Base-by-base conservation (phyloP, 768 basidiomycete genomes). In the Russula sp. region DNA sequence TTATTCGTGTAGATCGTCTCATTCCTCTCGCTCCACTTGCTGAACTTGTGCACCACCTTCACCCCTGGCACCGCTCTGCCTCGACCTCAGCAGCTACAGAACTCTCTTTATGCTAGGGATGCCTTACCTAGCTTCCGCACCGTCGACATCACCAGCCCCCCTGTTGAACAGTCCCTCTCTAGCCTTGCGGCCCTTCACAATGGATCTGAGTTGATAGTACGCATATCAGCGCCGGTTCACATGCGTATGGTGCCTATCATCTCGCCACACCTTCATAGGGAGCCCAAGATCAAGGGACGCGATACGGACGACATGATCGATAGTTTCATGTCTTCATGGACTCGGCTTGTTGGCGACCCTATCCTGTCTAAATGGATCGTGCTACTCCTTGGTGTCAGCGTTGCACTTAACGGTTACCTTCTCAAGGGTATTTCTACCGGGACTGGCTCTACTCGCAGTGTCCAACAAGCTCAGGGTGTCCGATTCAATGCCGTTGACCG, bases 341-440 rank as follows among this genome's bases (percentile, higher is more conserved):
- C 92, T 9, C 76, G 78, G 14, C 85, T 98, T 66, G 93, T 98
- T 54, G 93, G 93, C 41, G 96, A 99, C 70, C 96, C 96, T 1
- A 83, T 98, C 54, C 75, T 98, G 64, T 87, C 84, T 69, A 98
- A 98, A 76, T 95, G 92, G 89, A 94, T 98, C 70, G 90, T 98
- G 52, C 80, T 91, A 59, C 79, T 90, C 16, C 83, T 99, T 25
- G 88, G 85, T 3, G 81, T 96, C 62, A 90, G 87, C 61, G 88
- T 98, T 60, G 82, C 86, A 59, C 78, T 99, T 60, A 99, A 99
- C 65, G 95, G 94, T 4, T 98, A 92, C 70, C 79, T 98, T 16
- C 81, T 99, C 61, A 95, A 93, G 73, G 89, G 88, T 5, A 87
- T 90, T 46, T 87, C 85, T 0, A 83, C 83, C 11, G 86, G 74